phyloP scores from a whole-genome alignment of 306 rosid genomes.

The Cicer chorassanicum region DNA sequence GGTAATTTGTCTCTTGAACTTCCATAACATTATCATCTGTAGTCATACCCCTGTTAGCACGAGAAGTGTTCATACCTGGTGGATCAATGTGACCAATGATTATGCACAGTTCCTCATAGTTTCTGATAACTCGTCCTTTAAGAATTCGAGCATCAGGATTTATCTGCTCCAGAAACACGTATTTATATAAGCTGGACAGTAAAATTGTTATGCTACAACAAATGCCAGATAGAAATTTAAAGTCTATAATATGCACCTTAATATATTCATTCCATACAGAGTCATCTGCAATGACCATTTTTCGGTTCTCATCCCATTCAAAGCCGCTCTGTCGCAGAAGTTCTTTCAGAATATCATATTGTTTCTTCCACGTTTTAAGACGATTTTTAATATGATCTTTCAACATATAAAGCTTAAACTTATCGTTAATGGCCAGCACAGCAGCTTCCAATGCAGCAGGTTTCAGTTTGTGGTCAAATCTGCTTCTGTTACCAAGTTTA shows the following conservation, averaged over 20 bases:
- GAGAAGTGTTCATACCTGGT: constrained; percentile 43
- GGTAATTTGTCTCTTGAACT: constrained; percentile 47
- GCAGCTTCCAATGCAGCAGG: constrained; percentile 60
- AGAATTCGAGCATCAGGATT: constrained; percentile 62
- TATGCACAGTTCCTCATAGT: constrained; percentile 56
- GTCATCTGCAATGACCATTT: constrained; percentile 58
- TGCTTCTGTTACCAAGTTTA: constrained; percentile 54
- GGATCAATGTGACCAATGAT: constrained; percentile 57
- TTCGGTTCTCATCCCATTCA: constrained; percentile 60
- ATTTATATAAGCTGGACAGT: constrained; percentile 12
- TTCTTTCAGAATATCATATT: constrained; percentile 50
- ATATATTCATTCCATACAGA: constrained; percentile 57
- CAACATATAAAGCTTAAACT: constrained; percentile 52
- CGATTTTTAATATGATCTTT: constrained; percentile 60
- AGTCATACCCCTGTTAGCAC: constrained; percentile 47
- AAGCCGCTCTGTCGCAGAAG: constrained; percentile 51
- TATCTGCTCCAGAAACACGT: constrained; percentile 44
- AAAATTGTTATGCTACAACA: constrained; percentile 35
- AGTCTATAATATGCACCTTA: constrained; percentile 48
- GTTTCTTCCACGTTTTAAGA: constrained; percentile 61
- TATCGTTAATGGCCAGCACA: constrained; percentile 50
- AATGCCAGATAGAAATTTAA: constrained; percentile 14
- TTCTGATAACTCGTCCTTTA: constrained; percentile 57
- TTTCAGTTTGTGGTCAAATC: constrained; percentile 51
- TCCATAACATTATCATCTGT: constrained; percentile 48